Percentiles rank a stretch among this genome's conserved stretches.
Conservation (phyloP, 352 stramenopile genomes). For the Phytophthora cajani region DNA sequence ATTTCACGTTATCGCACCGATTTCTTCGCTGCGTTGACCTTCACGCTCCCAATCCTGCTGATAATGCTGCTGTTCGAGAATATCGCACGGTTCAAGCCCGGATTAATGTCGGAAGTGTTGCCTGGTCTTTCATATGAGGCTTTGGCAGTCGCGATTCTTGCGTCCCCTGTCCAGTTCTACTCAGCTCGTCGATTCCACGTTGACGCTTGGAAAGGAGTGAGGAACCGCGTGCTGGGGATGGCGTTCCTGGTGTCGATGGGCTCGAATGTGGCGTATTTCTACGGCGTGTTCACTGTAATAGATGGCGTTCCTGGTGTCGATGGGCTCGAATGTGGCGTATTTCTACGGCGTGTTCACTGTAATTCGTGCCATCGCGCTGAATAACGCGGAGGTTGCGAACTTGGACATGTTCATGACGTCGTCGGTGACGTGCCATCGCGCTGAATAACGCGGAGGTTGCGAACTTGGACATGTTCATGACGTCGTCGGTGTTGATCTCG, state of each 20-base stretch:
- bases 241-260: constrained; percentile 96
- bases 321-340: constrained; percentile 96
- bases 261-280: constrained; percentile 95
- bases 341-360: constrained; percentile 93
- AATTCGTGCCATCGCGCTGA: constrained; percentile 60
- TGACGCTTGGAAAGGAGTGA: constrained; percentile 90
- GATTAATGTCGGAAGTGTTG: constrained; percentile 52
- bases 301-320: constrained; percentile 97
- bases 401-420: constrained; percentile 97
- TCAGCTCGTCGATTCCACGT: constrained; percentile 94
- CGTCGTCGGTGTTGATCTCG: constrained; percentile 95
- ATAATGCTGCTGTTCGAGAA: constrained; percentile 88
- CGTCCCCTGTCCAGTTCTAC: constrained; percentile 96
- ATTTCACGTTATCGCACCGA: constrained; percentile 73
- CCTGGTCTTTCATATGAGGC: constrained; percentile 69
- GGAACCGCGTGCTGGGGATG: constrained; percentile 93
- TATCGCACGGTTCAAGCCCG: constrained; percentile 52
- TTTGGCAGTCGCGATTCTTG: constrained; percentile 74
- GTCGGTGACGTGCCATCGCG: constrained; percentile 80
- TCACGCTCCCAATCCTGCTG: constrained; percentile 94
- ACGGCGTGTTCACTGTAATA: constrained; percentile 90
- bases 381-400: constrained; percentile 58
- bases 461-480: constrained; percentile 96
- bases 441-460: constrained; percentile 60
- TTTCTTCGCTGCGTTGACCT: constrained; percentile 83